phyloP scores from a whole-genome alignment of 306 rosid species.

The Vigna hirtella region DNA sequence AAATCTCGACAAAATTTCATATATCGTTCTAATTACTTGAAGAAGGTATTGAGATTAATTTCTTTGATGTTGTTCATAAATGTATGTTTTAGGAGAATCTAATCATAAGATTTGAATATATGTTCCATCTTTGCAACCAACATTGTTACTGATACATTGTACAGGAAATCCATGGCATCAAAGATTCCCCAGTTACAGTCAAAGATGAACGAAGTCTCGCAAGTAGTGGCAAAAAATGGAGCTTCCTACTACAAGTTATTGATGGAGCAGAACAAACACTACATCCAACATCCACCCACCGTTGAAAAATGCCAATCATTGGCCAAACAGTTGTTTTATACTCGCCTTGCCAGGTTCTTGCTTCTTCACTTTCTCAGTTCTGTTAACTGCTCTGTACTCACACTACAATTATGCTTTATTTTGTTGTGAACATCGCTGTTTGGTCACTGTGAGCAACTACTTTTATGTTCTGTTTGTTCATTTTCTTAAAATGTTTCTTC shows the following conservation, averaged over 20 bases:
- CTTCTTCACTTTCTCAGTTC: background rate
- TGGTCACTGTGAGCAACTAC: background rate
- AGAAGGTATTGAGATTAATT: background rate
- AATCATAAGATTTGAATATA: background rate
- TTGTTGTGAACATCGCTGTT: conserved; percentile 1
- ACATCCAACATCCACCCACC: conserved; percentile 66
- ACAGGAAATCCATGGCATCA: conserved; percentile 55
- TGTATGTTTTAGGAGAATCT: background rate
- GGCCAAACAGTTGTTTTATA: conserved; percentile 65
- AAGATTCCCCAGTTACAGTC: conserved; percentile 53
- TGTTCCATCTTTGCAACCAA: background rate
- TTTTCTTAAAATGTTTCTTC: background rate
- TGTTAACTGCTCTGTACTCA: background rate
- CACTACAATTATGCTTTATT: background rate
- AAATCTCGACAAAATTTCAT: background rate
- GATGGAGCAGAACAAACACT: conserved; percentile 58
- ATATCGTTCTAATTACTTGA: background rate
- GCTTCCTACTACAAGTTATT: conserved; percentile 51
- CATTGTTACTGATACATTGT: background rate
- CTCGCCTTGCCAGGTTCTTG: conserved; percentile 70
- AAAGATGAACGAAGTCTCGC: conserved; percentile 52
- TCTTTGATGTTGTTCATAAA: background rate
- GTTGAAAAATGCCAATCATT: conserved; percentile 58
- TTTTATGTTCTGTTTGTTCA: background rate
- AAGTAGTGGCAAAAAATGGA: conserved; percentile 43